Evolutionary conservation across 345 rosid genomes (phyloP), one percentile per base, ranked within the genome.

Genomic region (Salix caprea): DNA sequence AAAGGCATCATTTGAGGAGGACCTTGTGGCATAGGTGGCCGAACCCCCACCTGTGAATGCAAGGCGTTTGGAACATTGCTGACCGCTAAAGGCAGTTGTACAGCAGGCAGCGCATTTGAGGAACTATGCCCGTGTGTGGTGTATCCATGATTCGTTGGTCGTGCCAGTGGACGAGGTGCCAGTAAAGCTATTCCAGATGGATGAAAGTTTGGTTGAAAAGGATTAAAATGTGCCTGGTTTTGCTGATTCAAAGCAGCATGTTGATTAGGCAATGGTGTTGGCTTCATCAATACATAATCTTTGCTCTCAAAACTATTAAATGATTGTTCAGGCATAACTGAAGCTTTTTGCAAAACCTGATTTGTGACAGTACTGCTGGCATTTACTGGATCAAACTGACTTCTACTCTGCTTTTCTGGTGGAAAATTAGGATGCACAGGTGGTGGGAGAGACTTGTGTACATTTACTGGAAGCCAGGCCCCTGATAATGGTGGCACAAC

Each of bases 1-100:
- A 73, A 77, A 48, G 86, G 81, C 46, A 88, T 78, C 62, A 85
- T 72, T 40, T 85, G 94, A 24, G 88, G 88, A 65, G 79, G 90
- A 65, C 91, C 91, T 6, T 84, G 82, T 66, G 91, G 94, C 78
- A 87, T 84, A 76, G 96, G 86, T 36, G 92, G 96, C 77, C 85
- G 71, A 66, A 84, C 67, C 76, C 86, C 91, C 52, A 86, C 79
- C 65, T 58, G 84, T 52, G 82, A 71, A 66, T 77, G 85, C 52
- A 82, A 81, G 65, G 85, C 58, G 68, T 69, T 82, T 30, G 82
- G 77, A 62, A 85, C 82, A 85, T 83, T 87, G 65, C 79, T 87
- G 69, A 79, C 71, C 19, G 88, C 80, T 69, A 91, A 78, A 79
- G 90, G 85, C 48, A 80, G 79, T 58, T 84, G 88, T 34, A 72